Base-by-base conservation (phyloP, 2,329 filamentous ascomycete genomes). In the Penicillium sp. region DNA sequence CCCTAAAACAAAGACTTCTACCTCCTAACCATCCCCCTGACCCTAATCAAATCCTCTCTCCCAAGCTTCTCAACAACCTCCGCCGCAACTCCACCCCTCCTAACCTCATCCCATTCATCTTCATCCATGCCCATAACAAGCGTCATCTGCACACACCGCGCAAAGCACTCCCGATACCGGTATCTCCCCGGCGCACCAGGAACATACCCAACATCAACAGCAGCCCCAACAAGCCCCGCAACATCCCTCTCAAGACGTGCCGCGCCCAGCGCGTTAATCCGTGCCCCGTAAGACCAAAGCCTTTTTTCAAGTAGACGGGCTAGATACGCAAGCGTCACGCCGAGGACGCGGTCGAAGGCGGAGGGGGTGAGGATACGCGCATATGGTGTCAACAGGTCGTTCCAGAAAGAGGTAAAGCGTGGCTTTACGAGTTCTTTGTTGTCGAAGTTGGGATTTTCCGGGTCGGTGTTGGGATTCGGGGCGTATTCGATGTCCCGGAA, bases 51-150 rank as follows among this genome's bases (percentile, higher is more conserved):
- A 77, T 96, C 91, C 55, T 92, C 90, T 40, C 82, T 81, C 48
- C 82, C 80, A 68, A 94, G 85, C 11, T 84, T 88, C 47, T 84
- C 86, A 12, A 86, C 83, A 14, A 80, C 75, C 52, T 83, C 80
- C 53, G 70, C 69, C 57, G 73, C 70, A 46, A 75, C 70, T 33
- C 73, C 75, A 35, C 77, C 80, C 31, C 79, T 74, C 38, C 80
- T 75, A 5, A 92, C 74, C 73, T 94, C 91, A 45, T 93, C 89
- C 89, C 91, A 96, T 74, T 97, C 93, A 55, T 97, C 92, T 33
- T 94, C 90, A 70, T 97, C 92, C 91, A 97, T 95, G 64, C 92
- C 93, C 70, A 93, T 86, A 16, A 96, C 85, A 79, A 95, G 85
- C 55, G 89, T 84, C 65, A 96, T 87, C 79, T 97, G 91, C 56